A percentile compares a stretch with the other conserved stretches of the same genome.
These are phyloP conservation scores for Serendipita vermifera DNA, from an alignment of 768 basidiomycete genomes.

Conservation along the genomic window DNA sequence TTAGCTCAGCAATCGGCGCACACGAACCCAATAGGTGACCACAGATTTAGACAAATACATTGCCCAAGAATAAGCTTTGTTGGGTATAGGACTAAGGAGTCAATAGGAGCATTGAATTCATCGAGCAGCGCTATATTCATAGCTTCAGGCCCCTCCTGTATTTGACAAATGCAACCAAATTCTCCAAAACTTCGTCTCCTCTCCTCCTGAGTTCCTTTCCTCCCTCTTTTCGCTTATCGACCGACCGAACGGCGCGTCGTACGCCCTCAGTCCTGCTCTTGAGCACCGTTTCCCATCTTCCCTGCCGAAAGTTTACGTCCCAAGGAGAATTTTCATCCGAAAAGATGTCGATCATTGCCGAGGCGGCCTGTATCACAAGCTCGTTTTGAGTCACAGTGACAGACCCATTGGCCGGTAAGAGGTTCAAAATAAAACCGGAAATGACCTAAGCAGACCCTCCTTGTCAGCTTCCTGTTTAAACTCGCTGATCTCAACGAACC, in stretches of 20 bases:
- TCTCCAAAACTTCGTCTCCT: conserved; percentile 66
- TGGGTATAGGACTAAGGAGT: no score
- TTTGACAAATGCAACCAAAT: conserved; percentile 59
- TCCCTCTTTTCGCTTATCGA: conserved; percentile 54
- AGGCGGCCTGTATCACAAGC: conserved; percentile 60
- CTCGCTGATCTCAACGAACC: conserved; percentile 34
- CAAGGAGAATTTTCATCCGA: conserved; percentile 74
- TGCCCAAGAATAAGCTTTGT: no score
- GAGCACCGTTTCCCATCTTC: conserved; percentile 42
- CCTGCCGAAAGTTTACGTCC: conserved; percentile 67
- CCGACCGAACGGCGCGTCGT: conserved; percentile 45
- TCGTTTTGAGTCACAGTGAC: conserved; percentile 26
- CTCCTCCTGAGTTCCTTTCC: conserved; percentile 50
- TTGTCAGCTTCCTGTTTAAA: no score
- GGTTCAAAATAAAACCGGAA: conserved; percentile 49
- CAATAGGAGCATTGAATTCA: no score
- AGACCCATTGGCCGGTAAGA: conserved; percentile 20
- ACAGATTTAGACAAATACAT: no score
- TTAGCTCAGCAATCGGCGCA: no score
- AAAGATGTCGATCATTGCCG: conserved; percentile 84
- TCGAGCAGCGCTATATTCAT: no score
- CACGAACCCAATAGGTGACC: no score
- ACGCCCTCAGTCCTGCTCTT: conserved; percentile 47
- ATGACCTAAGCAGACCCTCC: conserved; percentile 36
- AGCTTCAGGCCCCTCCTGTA: conserved; percentile 46